phyloP scores from a whole-genome alignment of 176 grass and related monocot species.

The Poa annua region DNA sequence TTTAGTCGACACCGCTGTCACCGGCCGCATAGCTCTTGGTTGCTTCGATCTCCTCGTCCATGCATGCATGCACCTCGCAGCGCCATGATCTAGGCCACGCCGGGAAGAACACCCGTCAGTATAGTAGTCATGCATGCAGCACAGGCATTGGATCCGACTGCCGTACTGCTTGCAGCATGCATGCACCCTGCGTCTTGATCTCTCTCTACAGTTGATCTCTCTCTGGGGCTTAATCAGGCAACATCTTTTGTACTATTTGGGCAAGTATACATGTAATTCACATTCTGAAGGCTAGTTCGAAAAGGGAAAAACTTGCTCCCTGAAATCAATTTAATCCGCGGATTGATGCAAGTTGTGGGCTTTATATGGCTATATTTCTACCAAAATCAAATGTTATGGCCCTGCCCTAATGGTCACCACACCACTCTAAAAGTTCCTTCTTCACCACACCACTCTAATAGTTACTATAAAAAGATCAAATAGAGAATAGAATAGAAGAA shows the following conservation, averaged over 20 bases:
- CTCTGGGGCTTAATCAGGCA: neutral
- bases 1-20: neutral
- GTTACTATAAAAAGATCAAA: too few relatives aligned
- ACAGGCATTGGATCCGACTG: slow-evolving; percentile 26
- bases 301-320: neutral
- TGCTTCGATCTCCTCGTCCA: slow-evolving; percentile 25
- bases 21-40: neutral
- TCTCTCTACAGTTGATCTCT: neutral
- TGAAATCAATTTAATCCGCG: too few relatives aligned
- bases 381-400: too few relatives aligned
- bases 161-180: neutral
- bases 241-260: neutral
- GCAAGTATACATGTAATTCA: neutral
- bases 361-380: too few relatives aligned
- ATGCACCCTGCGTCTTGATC: neutral
- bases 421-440: too few relatives aligned
- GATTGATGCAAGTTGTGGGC: neutral
- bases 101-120: slow-evolving; percentile 5
- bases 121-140: neutral
- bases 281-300: neutral
- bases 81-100: neutral
- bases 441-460: too few relatives aligned
- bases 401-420: too few relatives aligned
- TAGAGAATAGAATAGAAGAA: too few relatives aligned
- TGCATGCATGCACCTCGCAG: neutral